Evolutionary conservation across 106 monocot genomes (phyloP).

Genomic region (Amphibolis antarctica): DNA sequence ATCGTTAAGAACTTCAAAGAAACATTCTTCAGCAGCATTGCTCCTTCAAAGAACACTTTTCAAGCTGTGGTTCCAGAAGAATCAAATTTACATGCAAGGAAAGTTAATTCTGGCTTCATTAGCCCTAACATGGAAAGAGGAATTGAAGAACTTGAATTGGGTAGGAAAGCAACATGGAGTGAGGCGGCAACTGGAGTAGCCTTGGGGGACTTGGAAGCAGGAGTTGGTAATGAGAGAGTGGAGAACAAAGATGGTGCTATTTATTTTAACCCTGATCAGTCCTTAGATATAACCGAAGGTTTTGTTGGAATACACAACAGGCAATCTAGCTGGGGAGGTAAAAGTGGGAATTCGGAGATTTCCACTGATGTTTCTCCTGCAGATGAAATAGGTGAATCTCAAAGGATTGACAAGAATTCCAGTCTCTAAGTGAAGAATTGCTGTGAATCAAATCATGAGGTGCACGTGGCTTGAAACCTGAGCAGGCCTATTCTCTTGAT

Average conservation of each 20-base stretch:
- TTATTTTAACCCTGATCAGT: too few relatives aligned
- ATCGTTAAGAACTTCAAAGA: constrained; percentile 15
- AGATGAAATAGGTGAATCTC: too few relatives aligned
- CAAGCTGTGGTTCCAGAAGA: constrained; percentile 8
- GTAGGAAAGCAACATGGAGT: constrained; percentile 10
- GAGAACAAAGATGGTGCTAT: background rate
- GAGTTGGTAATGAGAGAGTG: background rate
- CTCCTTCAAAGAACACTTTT: constrained; percentile 20
- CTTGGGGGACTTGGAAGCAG: background rate
- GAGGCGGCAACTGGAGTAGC: constrained; percentile 1
- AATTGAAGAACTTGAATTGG: constrained; percentile 4
- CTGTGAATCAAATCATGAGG: too few relatives aligned
- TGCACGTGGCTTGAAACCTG: too few relatives aligned
- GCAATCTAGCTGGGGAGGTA: too few relatives aligned
- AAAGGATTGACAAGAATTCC: too few relatives aligned
- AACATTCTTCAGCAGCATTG: constrained; percentile 14
- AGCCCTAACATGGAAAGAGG: constrained; percentile 33
- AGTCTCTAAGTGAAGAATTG: too few relatives aligned
- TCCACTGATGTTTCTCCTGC: too few relatives aligned
- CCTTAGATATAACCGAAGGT: too few relatives aligned
- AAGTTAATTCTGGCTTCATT: constrained; percentile 32
- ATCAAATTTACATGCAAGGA: constrained; percentile 4
- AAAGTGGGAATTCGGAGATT: too few relatives aligned
- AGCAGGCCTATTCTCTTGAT: too few relatives aligned
- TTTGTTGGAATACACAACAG: too few relatives aligned